Conservation (phyloP, 2,329 filamentous ascomycete species). For the Chrysoporthe puriensis region DNA sequence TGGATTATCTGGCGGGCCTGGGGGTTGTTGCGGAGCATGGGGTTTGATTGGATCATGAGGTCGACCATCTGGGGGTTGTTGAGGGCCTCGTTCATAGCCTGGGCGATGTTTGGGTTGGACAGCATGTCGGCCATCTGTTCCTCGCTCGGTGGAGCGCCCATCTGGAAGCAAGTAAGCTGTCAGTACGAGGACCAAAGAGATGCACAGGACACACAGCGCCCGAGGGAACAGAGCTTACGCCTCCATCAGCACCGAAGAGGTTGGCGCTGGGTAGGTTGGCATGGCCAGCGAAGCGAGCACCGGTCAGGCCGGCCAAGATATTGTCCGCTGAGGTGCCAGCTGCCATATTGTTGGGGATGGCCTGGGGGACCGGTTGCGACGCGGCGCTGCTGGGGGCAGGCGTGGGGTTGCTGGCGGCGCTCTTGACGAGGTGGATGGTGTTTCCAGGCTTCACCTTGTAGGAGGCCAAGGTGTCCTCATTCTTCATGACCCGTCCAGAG, state of each 20-base stretch:
- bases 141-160: constrained; percentile 82
- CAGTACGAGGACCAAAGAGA: constrained; percentile 7
- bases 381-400: constrained; percentile 47
- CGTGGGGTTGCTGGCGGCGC: constrained; percentile 80
- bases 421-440: constrained; percentile 95
- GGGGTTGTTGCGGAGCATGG: constrained; percentile 75
- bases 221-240: constrained; percentile 60
- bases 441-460: constrained; percentile 98
- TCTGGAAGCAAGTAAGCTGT: constrained; percentile 56
- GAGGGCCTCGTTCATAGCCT: constrained; percentile 58
- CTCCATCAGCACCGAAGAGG: constrained; percentile 91
- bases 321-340: constrained; percentile 80
- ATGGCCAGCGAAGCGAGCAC: constrained; percentile 91
- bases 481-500: constrained; percentile 95
- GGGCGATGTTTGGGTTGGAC: constrained; percentile 37
- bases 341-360: constrained; percentile 76
- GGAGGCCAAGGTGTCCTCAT: constrained; percentile 78
- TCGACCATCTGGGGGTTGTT: constrained; percentile 94
- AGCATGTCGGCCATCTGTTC: constrained; percentile 85
- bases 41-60: constrained; percentile 91
- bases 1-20: constrained; percentile 83
- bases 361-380: constrained; percentile 54
- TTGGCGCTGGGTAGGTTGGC: constrained; percentile 84
- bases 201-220: background rate
- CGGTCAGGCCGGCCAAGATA: constrained; percentile 85